Evolutionary conservation across 495 filamentous ascomycete genomes (phyloP), one percentile per base, ranked within the genome.

Genomic region (Clavariopsis aquatica): DNA sequence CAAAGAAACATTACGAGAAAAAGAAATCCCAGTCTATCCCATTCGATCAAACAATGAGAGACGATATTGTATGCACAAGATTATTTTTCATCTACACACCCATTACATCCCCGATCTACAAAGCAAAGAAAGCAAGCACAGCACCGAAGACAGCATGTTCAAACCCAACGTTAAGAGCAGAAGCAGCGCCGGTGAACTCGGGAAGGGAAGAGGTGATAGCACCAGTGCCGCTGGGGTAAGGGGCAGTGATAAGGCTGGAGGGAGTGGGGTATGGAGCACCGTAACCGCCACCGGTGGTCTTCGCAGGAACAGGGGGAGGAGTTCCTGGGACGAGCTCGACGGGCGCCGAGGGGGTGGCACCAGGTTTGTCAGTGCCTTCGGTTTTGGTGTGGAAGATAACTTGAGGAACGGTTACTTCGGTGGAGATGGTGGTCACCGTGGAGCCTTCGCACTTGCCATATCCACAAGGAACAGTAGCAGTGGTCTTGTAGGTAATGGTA

Each of bases 311-410:
- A 17, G 72, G 65, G 17, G 78, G 69, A 12, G 79, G 75, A 7
- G 76, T 79, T 56, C 80, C 82, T 19, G 85, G 84, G 0, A 82
- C 78, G 41, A 85, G 68, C 23, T 75, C 81, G 45, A 84, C 81
- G 38, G 72, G 74, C 27, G 26, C 20, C 13, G 64, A 67, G n/a
- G 67, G 57, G 27, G 62, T 70, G 31, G 73, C 17, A 26, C 43
- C 22, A 36, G 51, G 24, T 70, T 61, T 49, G 74, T 73, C 19
- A 71, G 61, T 28, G 77, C 26, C 10, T 65, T 72, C 72, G 45
- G 88, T 91, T 45, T 81, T 82, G 47, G 88, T 91, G 47, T 81
- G 82, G 81, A 92, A 90, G 67, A 75, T 77, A 54, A 93, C 84
- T 73, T 89, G 86, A n/a, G 90, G 90, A 47, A 92, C 86, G 49